Percentiles rank a stretch among this genome's conserved stretches.
phyloP scores from a whole-genome alignment of 2,329 filamentous ascomycete genomes.

The Chrysosporium queenslandicum region DNA sequence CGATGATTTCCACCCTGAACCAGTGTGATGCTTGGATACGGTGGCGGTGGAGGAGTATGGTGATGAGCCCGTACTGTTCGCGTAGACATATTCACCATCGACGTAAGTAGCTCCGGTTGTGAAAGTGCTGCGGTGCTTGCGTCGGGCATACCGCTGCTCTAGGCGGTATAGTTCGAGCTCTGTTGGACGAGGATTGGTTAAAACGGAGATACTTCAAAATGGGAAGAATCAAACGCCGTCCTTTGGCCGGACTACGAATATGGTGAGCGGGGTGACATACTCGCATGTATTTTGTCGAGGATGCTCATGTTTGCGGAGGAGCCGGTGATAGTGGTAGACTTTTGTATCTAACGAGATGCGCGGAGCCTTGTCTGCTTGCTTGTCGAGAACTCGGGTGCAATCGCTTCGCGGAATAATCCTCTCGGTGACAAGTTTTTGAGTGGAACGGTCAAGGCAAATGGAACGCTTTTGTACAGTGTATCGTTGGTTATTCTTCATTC shows the following conservation, averaged over 20 bases:
- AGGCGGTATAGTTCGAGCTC: constrained; percentile 81
- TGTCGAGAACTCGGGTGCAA: no score
- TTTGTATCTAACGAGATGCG: background rate
- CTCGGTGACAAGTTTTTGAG: no score
- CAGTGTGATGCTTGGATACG: constrained; percentile 33
- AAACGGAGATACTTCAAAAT: no score
- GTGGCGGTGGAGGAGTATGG: constrained; percentile 30
- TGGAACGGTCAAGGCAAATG: no score
- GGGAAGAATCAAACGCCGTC: no score
- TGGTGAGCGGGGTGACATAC: no score
- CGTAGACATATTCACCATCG: constrained; percentile 89
- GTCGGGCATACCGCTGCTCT: constrained; percentile 87
- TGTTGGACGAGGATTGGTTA: constrained; percentile 33
- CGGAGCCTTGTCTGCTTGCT: background rate
- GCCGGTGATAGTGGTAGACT: background rate
- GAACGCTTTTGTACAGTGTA: no score
- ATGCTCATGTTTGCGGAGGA: constrained; percentile 38
- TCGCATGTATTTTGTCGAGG: constrained; percentile 43
- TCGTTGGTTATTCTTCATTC: no score
- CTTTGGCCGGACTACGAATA: no score
- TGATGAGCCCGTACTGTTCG: constrained; percentile 22
- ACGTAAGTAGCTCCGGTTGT: constrained; percentile 84
- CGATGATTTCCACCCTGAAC: constrained; percentile 15
- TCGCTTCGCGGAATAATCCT: no score
- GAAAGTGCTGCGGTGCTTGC: constrained; percentile 82